Evolutionary conservation across 2,329 filamentous ascomycete species (phyloP), one percentile per base, ranked within the genome.

Genomic region (Chaetomium olivaceum): DNA sequence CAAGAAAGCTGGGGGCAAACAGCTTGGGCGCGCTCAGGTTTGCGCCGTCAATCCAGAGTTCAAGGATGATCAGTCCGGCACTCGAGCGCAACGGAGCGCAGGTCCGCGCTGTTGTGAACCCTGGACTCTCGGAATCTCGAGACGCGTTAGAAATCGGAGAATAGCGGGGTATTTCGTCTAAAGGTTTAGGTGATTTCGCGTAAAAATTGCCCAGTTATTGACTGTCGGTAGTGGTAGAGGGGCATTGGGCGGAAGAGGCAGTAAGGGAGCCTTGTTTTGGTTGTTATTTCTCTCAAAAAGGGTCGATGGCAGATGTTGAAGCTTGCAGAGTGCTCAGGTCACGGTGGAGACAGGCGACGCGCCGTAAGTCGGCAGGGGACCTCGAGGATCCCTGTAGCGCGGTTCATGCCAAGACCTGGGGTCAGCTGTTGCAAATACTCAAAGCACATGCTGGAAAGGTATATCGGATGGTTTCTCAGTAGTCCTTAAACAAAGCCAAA

Each of bases 101-200:
- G 5, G 5, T 12, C 23, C 25, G 19, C 14, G 29, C 19, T 60
- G 58, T 55, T 60, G 58, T 55, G 23, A 19, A 25, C 46, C 33
- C 21, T 16, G 58, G 48, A 16, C 25, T 56, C 27, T 36, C 8
- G 29, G 12, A 36, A 14, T 19, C 14, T 39, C 27, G 58, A 25
- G 55, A 61, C 67, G 63, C 67, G 67, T 69, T 51, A n/a, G n/a
- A 48, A 67, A 59, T 56, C 31, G 59, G 23, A 59, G 14, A 58
- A 65, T 57, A 62, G 60, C 58, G 67, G 62, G 65, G 65, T 63
- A 58, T 25, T 27, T 25, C 21, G 16, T 31, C 50, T n/a, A 2
- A 43, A 43, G 5, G 14, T 29, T 33, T 51, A 56, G n/a, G 61
- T 50, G 25, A 62, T 29, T 11, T 55, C 54, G 33, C 52, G 55